Base-by-base conservation (phyloP, 139 green algal genomes). In the Haematococcus lacustris region DNA sequence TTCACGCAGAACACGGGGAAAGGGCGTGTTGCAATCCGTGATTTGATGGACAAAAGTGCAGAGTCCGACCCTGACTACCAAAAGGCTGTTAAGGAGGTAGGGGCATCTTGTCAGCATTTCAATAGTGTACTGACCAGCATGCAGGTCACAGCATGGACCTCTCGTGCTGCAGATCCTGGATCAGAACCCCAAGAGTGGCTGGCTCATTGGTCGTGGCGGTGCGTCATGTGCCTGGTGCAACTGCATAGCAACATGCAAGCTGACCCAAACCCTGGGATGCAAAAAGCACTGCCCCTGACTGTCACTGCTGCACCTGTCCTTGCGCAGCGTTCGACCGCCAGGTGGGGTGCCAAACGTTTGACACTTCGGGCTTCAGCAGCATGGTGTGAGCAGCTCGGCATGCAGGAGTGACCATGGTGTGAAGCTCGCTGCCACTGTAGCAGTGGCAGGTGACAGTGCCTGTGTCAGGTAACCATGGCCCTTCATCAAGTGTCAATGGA, bases 11-110 rank as follows among this genome's bases (percentile, higher is more conserved):
- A 63, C 4, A 51, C 17, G 3, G 69, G 51, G 39, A 67, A 66
- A 35, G 69, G 69, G 1, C 26, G 30, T 28, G 26, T 59, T 26
- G 51, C 51, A 2, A 47, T 51, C 34, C 34, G 50, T 26, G 51
- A 67, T n/a, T 5, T 57, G 2, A 37, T 53, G 1, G 51, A 67
- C n/a, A 38, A 5, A 2, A 59, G 23, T 39, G 69, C 69, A 57
- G 17, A 51, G 25, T 21, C 51, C 6, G 69, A 74, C 32, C 51
- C 69, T 34, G 51, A 74, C 25, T 74, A 74, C n/a, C 51, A 59
- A 35, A 51, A 53, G 43, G 51, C 67, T 21, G 51, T 74, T 5
- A 66, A 50, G n/a, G 69, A 74, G 41, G 66, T 71, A 34, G n/a
- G 65, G 38, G 26, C 57, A 38, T 13, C 23, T 25, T 66, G 57